These are phyloP conservation scores for Trichoderma hamatum DNA, from an alignment of 2,329 filamentous ascomycete genomes.

Conservation along the genomic window DNA sequence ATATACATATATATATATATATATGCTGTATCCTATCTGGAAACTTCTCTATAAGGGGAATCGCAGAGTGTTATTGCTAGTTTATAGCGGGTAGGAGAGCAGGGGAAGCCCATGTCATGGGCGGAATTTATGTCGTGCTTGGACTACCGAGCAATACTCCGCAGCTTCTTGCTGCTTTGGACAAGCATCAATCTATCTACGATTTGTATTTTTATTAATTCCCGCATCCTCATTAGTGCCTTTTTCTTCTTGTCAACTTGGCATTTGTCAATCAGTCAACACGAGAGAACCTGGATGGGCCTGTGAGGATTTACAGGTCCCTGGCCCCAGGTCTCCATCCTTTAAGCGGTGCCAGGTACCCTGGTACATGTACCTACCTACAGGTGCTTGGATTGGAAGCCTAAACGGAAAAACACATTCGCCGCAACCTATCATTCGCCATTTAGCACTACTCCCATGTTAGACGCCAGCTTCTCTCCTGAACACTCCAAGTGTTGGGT, in stretches of 20 bases:
- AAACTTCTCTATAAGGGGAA: not conserved
- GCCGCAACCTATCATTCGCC: constrained; percentile 4
- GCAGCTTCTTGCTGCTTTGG: not conserved
- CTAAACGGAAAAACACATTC: constrained; percentile 17
- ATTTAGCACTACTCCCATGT: not conserved
- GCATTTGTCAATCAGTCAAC: not conserved
- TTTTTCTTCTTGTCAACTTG: not conserved
- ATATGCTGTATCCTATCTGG: not conserved
- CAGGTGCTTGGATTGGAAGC: not conserved
- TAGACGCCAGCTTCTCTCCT: constrained; percentile 6
- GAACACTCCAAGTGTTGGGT: constrained; percentile 5
- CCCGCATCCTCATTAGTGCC: not conserved
- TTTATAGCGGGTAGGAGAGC: not conserved
- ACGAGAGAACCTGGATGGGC: not conserved
- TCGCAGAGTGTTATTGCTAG: not conserved
- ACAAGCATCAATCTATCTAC: constrained; percentile 3
- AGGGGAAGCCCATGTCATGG: not conserved
- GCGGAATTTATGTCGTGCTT: not conserved
- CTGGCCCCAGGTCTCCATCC: not conserved
- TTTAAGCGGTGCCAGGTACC: not conserved
- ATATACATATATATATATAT: too few relatives aligned
- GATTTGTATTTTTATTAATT: not conserved
- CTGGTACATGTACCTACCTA: too few relatives aligned
- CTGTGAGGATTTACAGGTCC: not conserved
- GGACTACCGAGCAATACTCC: not conserved